A percentile compares a stretch with the other conserved stretches of the same genome.
Conservation (phyloP, 495 filamentous ascomycete genomes). For the Hyaloscypha variabilis region DNA sequence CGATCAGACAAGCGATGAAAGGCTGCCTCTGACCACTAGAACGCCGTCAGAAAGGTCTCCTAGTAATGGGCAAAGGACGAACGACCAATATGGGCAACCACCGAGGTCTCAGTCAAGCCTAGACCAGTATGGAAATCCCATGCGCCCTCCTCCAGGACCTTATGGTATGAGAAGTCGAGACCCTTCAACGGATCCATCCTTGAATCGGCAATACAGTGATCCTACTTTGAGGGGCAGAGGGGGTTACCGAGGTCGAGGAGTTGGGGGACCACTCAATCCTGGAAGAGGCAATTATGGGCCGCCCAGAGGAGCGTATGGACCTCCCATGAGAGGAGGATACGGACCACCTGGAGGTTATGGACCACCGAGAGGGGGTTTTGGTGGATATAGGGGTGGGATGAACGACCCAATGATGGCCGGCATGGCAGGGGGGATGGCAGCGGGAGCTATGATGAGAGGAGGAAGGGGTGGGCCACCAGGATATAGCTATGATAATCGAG, state of each 20-base stretch:
- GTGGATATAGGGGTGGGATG: conserved; percentile 41
- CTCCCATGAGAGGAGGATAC: conserved; percentile 26
- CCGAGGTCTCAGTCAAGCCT: conserved; percentile 34
- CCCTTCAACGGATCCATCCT: conserved; percentile 30
- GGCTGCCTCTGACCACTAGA: conserved; percentile 75
- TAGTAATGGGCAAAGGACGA: conserved; percentile 34
- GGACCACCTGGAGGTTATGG: conserved; percentile 57
- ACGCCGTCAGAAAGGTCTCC: conserved; percentile 55
- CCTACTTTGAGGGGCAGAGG: conserved; percentile 56
- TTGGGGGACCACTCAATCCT: no score
- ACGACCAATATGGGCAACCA: conserved; percentile 27
- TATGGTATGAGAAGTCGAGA: conserved; percentile 27
- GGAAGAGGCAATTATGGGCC: conserved; percentile 44
- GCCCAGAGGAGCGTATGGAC: conserved; percentile 28
- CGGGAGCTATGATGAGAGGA: conserved; percentile 34
- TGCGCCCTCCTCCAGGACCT: conserved; percentile 42
- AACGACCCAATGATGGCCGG: conserved; percentile 32
- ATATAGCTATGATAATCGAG: conserved; percentile 39
- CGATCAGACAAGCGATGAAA: conserved; percentile 66
- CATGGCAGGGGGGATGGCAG: conserved; percentile 34
- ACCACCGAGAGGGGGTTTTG: conserved; percentile 48
- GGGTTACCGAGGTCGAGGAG: conserved; percentile 26
- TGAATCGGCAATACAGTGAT: conserved; percentile 59
- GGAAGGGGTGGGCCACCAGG: conserved; percentile 40
- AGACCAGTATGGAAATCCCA: conserved; percentile 72